Base-by-base conservation (phyloP, 2,329 filamentous ascomycete species). In the Coniella vitis region DNA sequence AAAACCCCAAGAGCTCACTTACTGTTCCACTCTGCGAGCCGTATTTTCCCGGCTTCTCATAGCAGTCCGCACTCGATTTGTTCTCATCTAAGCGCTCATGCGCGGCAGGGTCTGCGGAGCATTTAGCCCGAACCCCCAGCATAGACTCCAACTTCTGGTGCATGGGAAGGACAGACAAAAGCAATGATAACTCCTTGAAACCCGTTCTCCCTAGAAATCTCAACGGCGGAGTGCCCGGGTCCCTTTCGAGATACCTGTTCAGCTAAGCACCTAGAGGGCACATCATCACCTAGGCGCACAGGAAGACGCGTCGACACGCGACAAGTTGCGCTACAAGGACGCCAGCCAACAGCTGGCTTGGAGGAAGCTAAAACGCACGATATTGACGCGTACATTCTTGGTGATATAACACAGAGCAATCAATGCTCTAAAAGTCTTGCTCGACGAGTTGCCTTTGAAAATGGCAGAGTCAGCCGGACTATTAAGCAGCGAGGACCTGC, bases 401-500 rank as follows among this genome's bases (percentile, higher is more conserved):
- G 16, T 4, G 17, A 4, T 7, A 40, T 31, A 21, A 19, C 12
- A n/a, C 7, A 22, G 13, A 10, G 22, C 21, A 14, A 2, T 17
- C 22, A 17, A 3, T 8, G 12, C n/a, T 19, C 21, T 7, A 9
- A 31, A 44, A 10, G 21, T 12, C 21, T 5, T 41, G 22, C 38
- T 17, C n/a, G 38, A 19, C 25, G 12, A 42, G 12, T 38, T n/a
- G n/a, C n/a, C 10, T 36, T 47, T 49, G n/a, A 43, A 21, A 48
- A 65, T 67, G 62, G 62, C 64, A 34, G 56, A 58, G 9, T 47
- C 53, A 40, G 59, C 54, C 48, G 54, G 54, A 16, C 52, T 53
- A 32, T 54, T 65, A 38, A 65, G 63, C 36, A 58, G 62, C 19
- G 66, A 70, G 58, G 56, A 59, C 39, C 55, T 68, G 48, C 73